A percentile compares a stretch with the other conserved stretches of the same genome.
These are phyloP conservation scores for Sambucus nigra DNA, from an alignment of 129 eudicot species.

Conservation along the genomic window DNA sequence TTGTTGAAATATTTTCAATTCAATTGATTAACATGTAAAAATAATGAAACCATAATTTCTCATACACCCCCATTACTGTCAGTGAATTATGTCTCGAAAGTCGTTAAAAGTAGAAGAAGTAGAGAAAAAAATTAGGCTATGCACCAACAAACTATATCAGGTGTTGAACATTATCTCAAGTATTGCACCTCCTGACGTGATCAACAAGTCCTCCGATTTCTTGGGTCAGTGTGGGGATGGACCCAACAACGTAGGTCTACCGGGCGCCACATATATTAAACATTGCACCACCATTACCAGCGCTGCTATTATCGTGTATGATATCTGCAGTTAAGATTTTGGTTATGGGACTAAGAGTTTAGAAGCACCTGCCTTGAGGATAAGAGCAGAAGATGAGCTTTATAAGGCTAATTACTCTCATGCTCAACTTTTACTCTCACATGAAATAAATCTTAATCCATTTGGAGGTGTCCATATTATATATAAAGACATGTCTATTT, in stretches of 20 bases:
- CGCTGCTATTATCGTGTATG: conserved; percentile 50
- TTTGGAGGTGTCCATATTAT: conserved; percentile 57
- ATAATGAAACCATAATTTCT: too few relatives aligned
- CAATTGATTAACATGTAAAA: too few relatives aligned
- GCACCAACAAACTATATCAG: conserved; percentile 51
- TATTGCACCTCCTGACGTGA: conserved; percentile 51
- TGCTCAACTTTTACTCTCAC: conserved; percentile 47
- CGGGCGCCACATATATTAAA: conserved; percentile 30
- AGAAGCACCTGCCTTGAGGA: conserved; percentile 65
- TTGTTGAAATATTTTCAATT: too few relatives aligned
- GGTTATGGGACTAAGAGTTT: conserved; percentile 25
- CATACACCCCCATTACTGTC: neutral
- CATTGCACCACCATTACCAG: conserved; percentile 73
- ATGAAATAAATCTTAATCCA: conserved; percentile 72
- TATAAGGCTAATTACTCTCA: conserved; percentile 24
- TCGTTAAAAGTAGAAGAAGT: neutral
- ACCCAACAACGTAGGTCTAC: conserved; percentile 65
- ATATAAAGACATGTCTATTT: conserved; percentile 54
- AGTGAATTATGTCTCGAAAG: neutral
- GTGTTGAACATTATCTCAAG: conserved; percentile 44
- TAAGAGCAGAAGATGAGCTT: conserved; percentile 49
- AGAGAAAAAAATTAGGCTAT: conserved; percentile 49
- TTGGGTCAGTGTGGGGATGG: conserved; percentile 78
- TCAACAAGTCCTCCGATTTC: conserved; percentile 70
- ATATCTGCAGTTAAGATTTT: conserved; percentile 16